These are phyloP conservation scores for Pseudogymnoascus sp. DNA, from an alignment of 2,329 filamentous ascomycete species.

Conservation along the genomic window DNA sequence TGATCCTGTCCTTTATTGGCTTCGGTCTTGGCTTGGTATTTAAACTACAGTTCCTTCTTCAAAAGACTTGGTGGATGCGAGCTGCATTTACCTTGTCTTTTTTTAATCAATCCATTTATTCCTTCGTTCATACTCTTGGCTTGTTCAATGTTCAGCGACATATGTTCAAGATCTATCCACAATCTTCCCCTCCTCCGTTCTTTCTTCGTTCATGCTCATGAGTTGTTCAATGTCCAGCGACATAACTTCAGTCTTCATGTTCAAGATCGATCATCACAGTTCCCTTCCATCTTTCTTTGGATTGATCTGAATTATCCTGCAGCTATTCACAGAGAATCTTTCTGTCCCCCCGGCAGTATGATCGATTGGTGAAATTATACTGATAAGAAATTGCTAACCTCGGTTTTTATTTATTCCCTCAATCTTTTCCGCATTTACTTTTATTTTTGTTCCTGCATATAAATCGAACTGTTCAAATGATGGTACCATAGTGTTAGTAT, in stretches of 20 bases:
- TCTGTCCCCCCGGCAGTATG: neutral
- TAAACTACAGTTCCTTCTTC: neutral
- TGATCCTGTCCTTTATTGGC: neutral
- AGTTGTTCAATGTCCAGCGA: neutral
- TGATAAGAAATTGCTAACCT: neutral
- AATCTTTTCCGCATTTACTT: neutral
- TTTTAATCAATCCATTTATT: neutral
- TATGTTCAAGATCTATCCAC: too few relatives aligned
- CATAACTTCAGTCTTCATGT: neutral
- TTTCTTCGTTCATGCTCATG: too few relatives aligned
- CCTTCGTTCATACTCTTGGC: too few relatives aligned
- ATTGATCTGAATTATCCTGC: neutral
- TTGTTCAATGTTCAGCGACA: too few relatives aligned
- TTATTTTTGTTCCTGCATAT: neutral
- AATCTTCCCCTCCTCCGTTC: too few relatives aligned
- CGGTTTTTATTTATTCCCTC: neutral
- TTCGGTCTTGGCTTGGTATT: neutral
- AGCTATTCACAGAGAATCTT: neutral
- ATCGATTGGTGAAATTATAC: neutral
- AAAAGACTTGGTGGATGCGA: neutral
- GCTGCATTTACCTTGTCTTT: neutral
- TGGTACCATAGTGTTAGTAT: neutral
- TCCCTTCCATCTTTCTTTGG: neutral
- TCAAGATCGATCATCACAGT: neutral
- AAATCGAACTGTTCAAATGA: neutral